A percentile compares a stretch with the other conserved stretches of the same genome.
Evolutionary conservation across 2,329 filamentous ascomycete species (phyloP).

Genomic region (Hypoxylon sp.): DNA sequence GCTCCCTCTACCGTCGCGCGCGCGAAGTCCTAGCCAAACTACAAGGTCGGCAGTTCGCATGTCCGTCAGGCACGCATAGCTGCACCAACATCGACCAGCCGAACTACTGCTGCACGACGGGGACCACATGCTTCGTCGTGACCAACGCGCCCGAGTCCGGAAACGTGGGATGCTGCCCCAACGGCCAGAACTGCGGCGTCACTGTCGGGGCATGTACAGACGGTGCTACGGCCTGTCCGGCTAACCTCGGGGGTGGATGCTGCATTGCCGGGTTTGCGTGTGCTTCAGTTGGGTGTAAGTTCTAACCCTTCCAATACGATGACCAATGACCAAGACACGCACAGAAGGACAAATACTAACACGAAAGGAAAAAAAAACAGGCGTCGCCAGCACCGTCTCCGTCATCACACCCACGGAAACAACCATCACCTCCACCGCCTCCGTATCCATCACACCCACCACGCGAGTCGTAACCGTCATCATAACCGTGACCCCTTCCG

Average conservation of each 20-base stretch:
- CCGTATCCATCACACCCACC: slow-evolving; percentile 55
- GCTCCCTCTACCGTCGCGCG: slow-evolving; percentile 59
- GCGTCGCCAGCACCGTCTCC: slow-evolving; percentile 55
- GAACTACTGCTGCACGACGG: slow-evolving; percentile 79
- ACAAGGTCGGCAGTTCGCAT: slow-evolving; percentile 72
- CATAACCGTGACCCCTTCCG: slow-evolving; percentile 59
- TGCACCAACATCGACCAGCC: slow-evolving; percentile 76
- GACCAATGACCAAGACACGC: not conserved
- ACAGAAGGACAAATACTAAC: slow-evolving; percentile 10
- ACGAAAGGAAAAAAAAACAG: slow-evolving; percentile 44
- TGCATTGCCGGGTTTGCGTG: slow-evolving; percentile 81
- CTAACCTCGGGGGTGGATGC: slow-evolving; percentile 78
- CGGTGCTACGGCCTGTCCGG: slow-evolving; percentile 75
- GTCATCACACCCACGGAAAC: slow-evolving; percentile 54
- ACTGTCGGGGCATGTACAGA: slow-evolving; percentile 72
- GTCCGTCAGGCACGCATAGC: slow-evolving; percentile 75
- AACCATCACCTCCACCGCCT: slow-evolving; percentile 58
- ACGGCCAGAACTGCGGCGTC: slow-evolving; percentile 74
- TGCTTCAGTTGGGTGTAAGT: slow-evolving; percentile 78
- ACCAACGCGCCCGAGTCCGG: slow-evolving; percentile 71
- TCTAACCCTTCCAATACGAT: slow-evolving; percentile 33
- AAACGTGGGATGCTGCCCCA: slow-evolving; percentile 81
- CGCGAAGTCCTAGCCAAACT: slow-evolving; percentile 64
- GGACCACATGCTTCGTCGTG: slow-evolving; percentile 76
- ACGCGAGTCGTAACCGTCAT: slow-evolving; percentile 55